Evolutionary conservation across 2,329 filamentous ascomycete species (phyloP), one percentile per base, ranked within the genome.

Genomic region (Allantophomopsis cytisporea): DNA sequence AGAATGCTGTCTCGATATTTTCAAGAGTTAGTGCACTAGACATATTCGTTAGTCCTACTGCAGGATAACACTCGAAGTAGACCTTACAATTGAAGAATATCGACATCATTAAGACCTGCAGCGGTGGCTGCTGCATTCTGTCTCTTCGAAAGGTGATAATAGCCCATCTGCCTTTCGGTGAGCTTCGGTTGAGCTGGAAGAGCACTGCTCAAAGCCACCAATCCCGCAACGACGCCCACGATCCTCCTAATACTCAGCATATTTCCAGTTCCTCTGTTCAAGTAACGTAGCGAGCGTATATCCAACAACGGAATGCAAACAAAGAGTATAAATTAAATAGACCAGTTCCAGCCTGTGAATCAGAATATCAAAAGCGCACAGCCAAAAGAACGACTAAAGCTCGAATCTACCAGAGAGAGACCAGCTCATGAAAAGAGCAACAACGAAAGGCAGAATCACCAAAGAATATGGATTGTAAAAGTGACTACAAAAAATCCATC

Each of bases 1-100:
- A 86, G 60, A 84, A 86, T 40, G 69, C 65, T 17, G 76, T 68
- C 62, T 86, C 82, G 51, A 86, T 77, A 60, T 81, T 77, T 60
- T 87, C 82, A 35, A 84, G 67, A 5, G 80, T 84, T 41, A 84
- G 64, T 45, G 80, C 80, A 54, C 76, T 80, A 45, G 20, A 14
- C 4, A 28, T 15, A 5, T 10, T 33, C 35, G 41, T 49, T 48
- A 46, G 42, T 40, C 40, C 48, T 23, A 5, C 17, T 18, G n/a
- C 14, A 32, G 14, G 10, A 18, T 17, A 18, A 7, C 4, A 15
- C 2, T n/a, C 7, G 15, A 14, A 20, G 30, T 13, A 13, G 15
- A 54, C 65, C n/a, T 52, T 55, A 71, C 67, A 70, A 71, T 59
- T 70, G 63, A 35, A 71, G 60, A 45, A 71, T 68, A 51, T 70